Conservation (phyloP, 140 eudicot genomes). For the Oenanthe javanica region DNA sequence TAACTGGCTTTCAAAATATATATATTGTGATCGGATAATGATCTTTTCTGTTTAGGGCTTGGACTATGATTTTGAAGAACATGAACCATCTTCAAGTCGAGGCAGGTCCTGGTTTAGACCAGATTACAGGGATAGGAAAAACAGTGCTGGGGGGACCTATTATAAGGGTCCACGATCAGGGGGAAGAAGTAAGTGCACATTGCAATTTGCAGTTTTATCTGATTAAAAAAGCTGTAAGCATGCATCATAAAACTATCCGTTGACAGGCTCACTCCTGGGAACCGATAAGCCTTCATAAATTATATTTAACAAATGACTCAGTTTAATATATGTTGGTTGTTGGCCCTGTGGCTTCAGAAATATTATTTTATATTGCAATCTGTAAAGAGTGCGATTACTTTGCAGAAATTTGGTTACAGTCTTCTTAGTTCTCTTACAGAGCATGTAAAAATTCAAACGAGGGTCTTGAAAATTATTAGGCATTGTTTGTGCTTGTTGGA, state of each 20-base stretch:
- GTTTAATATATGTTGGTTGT: neutral
- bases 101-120: conserved; percentile 43
- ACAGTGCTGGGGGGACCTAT: conserved; percentile 22
- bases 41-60: conserved; percentile 30
- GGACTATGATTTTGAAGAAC: conserved; percentile 34
- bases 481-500: neutral
- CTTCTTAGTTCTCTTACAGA: no score
- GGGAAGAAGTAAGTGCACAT: conserved; percentile 35
- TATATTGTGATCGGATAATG: neutral
- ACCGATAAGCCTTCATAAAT: neutral
- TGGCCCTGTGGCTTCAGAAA: neutral
- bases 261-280: no score
- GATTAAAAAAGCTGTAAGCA: neutral
- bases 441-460: neutral
- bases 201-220: neutral
- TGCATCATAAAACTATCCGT: neutral
- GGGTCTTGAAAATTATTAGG: neutral
- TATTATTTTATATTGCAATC: neutral
- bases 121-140: conserved; percentile 24
- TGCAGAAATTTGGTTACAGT: neutral
- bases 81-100: conserved; percentile 45
- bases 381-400: neutral
- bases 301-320: neutral
- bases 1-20: neutral
- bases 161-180: conserved; percentile 25